Evolutionary conservation across 1,284 basidiomycete species (phyloP), one percentile per base, ranked within the genome.

Genomic region (Hymenochaete sp.): DNA sequence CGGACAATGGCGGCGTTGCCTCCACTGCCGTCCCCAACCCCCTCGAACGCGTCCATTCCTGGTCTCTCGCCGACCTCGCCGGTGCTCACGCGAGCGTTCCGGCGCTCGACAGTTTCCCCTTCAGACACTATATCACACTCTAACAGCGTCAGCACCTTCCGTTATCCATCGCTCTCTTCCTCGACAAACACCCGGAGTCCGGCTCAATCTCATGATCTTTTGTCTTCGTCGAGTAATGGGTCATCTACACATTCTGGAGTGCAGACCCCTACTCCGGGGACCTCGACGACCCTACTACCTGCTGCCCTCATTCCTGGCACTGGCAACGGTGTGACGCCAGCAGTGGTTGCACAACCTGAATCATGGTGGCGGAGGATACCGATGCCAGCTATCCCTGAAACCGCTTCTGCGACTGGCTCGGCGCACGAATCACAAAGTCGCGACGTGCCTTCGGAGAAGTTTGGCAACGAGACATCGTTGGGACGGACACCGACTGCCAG

Each of bases 341-440:
- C n/a, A n/a, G n/a, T n/a, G n/a, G n/a, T 16, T 25, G 11, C 38
- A 11, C 27, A 11, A 8, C 38, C 19, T 22, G 47, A 48, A 14
- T 39, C 36, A 14, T 44, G 47, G 42, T 44, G 35, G 41, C 42
- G 36, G 11, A 35, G n/a, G 14, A 26, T 22, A 6, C 42, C 42
- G n/a, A 48, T 48, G 47, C 47, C 47, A 14, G 29, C 47, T 10
- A 48, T 48, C 29, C 47, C 47, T 8, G 47, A 48, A 38, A 44
- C 47, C 18, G 33, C 41, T 21, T 48, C 47, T n/a, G 42, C 24
- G n/a, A 44, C 42, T 18, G 19, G 21, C 10, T 38, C 36, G 16
- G 28, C 36, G 11, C 8, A 35, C 21, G 22, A 28, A 9, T 21
- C 47, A 5, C 13, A 31, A 19, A 29, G 13, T 13, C 25, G 43